phyloP scores from a whole-genome alignment of 441 rosid species.

The Adansonia grandidieri region DNA sequence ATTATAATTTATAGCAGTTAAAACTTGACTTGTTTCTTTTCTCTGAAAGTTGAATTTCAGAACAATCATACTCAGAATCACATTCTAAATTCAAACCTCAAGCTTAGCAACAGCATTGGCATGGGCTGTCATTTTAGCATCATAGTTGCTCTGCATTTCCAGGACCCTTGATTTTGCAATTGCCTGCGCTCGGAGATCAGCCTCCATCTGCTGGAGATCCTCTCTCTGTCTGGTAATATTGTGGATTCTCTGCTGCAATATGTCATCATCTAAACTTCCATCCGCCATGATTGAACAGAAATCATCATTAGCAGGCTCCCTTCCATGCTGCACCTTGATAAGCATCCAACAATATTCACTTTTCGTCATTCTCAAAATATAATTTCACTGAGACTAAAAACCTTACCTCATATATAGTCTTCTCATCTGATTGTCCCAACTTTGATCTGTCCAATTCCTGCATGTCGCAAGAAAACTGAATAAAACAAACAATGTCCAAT shows the following conservation, averaged over 20 bases:
- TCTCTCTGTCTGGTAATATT: conserved; percentile 66
- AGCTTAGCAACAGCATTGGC: conserved; percentile 68
- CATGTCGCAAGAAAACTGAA: conserved; percentile 15
- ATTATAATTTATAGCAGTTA: background rate
- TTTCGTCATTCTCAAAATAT: conserved; percentile 6
- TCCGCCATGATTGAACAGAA: conserved; percentile 63
- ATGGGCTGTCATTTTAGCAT: conserved; percentile 66
- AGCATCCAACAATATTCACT: conserved; percentile 41
- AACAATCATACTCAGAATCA: background rate
- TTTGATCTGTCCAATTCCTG: conserved; percentile 73
- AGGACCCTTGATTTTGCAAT: conserved; percentile 68
- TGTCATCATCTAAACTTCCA: conserved; percentile 57
- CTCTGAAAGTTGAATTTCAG: conserved; percentile 18
- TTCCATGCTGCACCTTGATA: conserved; percentile 80
- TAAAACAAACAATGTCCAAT: conserved; percentile 11
- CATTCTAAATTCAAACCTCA: conserved; percentile 55
- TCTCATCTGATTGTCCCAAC: conserved; percentile 73
- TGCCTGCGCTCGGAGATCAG: conserved; percentile 73
- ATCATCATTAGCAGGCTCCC: conserved; percentile 60
- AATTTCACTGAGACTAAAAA: conserved; percentile 28
- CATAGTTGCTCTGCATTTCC: conserved; percentile 61
- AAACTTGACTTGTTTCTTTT: background rate
- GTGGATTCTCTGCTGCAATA: conserved; percentile 69
- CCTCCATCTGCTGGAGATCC: conserved; percentile 78
- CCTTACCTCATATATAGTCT: conserved; percentile 82